Evolutionary conservation across 805 yeast species (phyloP).

Genomic region (Blastobotrys chiropterorum): DNA sequence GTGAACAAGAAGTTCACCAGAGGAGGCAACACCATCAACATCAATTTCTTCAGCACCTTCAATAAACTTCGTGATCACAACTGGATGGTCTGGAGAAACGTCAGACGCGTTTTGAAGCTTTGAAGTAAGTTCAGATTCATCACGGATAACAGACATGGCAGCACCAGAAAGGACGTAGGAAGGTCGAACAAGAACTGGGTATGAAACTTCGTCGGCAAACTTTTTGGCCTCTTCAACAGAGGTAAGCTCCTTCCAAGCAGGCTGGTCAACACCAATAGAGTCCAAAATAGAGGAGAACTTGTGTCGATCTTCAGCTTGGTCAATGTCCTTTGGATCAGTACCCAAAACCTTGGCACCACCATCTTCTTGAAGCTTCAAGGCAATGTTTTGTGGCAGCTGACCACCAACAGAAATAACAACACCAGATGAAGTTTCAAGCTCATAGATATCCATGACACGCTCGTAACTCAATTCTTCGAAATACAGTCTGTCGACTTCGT

Average conservation of each 20-base stretch:
- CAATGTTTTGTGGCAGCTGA: constrained; percentile 96
- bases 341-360: constrained; percentile 87
- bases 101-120: constrained; percentile 84
- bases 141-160: constrained; percentile 91
- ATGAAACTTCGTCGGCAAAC: constrained; percentile 82
- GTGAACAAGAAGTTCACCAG: constrained; percentile 86
- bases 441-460: constrained; percentile 96
- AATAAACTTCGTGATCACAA: constrained; percentile 92
- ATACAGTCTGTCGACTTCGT: constrained; percentile 95
- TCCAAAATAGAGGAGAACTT: constrained; percentile 93
- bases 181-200: constrained; percentile 96
- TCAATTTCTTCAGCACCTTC: constrained; percentile 96
- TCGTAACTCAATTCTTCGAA: constrained; percentile 93
- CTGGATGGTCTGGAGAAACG: constrained; percentile 95
- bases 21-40: constrained; percentile 90
- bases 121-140: constrained; percentile 68
- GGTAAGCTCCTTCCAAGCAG: constrained; percentile 94
- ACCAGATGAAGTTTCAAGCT: constrained; percentile 81
- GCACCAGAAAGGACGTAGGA: constrained; percentile 97
- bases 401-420: constrained; percentile 97
- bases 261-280: constrained; percentile 91
- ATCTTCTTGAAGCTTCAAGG: constrained; percentile 64
- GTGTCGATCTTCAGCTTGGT: constrained; percentile 97
- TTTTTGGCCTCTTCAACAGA: constrained; percentile 76
- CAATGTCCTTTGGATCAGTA: constrained; percentile 90